These are phyloP conservation scores for Boletus rubropictus DNA, from an alignment of 768 basidiomycete genomes.

Conservation along the genomic window DNA sequence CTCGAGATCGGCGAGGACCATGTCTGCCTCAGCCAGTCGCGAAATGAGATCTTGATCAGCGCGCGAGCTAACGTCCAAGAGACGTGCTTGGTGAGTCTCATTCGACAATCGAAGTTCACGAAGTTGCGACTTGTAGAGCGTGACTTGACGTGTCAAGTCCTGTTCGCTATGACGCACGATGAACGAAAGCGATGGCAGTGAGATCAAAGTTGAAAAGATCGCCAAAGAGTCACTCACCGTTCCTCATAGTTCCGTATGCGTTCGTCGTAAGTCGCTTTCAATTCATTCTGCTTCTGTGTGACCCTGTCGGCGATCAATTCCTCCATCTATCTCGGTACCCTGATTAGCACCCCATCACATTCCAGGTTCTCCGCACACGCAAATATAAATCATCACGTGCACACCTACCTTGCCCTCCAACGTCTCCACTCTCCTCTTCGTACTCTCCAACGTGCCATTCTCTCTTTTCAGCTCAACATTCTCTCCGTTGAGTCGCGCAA, in stretches of 20 bases:
- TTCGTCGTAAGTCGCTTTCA: constrained; percentile 96
- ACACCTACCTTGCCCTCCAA: constrained; percentile 72
- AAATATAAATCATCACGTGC: neutral
- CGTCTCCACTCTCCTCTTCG: constrained; percentile 73
- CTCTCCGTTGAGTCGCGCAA: constrained; percentile 71
- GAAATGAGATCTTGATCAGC: constrained; percentile 93
- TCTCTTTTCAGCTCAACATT: constrained; percentile 79
- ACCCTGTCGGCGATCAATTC: constrained; percentile 86
- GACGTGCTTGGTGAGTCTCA: constrained; percentile 87
- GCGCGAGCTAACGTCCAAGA: constrained; percentile 84
- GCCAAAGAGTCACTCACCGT: constrained; percentile 46
- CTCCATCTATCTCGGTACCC: constrained; percentile 71
- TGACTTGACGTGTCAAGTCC: constrained; percentile 86
- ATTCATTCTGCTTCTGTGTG: constrained; percentile 88
- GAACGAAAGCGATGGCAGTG: neutral
- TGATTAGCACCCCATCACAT: constrained; percentile 1
- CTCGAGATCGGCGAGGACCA: constrained; percentile 91
- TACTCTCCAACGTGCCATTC: constrained; percentile 52
- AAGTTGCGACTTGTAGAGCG: constrained; percentile 83
- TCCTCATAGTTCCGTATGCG: constrained; percentile 94
- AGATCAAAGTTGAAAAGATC: neutral
- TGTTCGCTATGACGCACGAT: constrained; percentile 60
- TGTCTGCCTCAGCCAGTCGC: constrained; percentile 88
- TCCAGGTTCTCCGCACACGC: neutral
- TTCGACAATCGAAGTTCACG: constrained; percentile 86